Percentiles rank a stretch among this genome's conserved stretches.
Conservation (phyloP, 768 basidiomycete genomes). For the Podaxis sp. region DNA sequence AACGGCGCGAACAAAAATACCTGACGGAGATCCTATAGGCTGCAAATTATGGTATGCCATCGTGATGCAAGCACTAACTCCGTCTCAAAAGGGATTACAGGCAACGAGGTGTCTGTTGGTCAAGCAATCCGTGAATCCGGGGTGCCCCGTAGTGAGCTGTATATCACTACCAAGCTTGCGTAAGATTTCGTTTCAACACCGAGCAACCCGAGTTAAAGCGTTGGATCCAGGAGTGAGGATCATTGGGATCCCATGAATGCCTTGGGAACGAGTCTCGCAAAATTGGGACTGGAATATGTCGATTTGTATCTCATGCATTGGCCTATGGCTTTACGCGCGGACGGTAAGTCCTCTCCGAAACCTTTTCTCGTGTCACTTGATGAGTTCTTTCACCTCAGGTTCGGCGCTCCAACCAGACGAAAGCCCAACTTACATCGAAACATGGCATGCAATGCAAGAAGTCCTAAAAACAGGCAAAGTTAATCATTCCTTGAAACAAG, state of each 20-base stretch:
- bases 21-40: background rate
- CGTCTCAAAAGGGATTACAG: constrained; percentile 16
- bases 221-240: constrained; percentile 26
- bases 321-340: constrained; percentile 12
- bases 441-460: constrained; percentile 12
- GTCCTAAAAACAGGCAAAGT: constrained; percentile 8
- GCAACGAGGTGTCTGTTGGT: constrained; percentile 38
- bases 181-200: constrained; percentile 17
- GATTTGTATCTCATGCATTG: constrained; percentile 47
- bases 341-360: background rate
- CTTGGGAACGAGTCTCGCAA: constrained; percentile 33
- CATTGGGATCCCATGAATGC: constrained; percentile 34
- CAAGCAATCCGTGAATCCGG: constrained; percentile 37
- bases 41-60: constrained; percentile 12
- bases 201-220: constrained; percentile 23
- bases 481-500: background rate
- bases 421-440: constrained; percentile 14
- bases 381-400: constrained; percentile 14
- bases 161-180: constrained; percentile 43
- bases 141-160: constrained; percentile 37
- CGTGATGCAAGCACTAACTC: constrained; percentile 5
- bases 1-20: constrained; percentile 1
- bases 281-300: constrained; percentile 41
- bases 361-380: background rate
- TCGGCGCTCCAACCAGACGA: constrained; percentile 12